A percentile compares a stretch with the other conserved stretches of the same genome.
These are phyloP conservation scores for Erodium moschatum DNA, from an alignment of 441 rosid species.

Conservation along the genomic window DNA sequence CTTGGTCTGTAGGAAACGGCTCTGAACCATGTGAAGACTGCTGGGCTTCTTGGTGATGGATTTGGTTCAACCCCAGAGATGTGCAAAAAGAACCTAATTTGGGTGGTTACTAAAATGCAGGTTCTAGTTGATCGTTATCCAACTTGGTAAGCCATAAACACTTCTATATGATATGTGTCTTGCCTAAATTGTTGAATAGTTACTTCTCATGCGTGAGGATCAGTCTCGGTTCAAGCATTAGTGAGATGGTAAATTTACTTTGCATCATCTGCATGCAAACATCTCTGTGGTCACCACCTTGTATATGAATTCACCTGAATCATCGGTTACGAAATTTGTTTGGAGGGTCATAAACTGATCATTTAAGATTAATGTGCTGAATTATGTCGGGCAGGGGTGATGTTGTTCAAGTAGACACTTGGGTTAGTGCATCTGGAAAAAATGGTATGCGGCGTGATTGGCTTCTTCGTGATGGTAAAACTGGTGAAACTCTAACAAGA, in stretches of 20 bases:
- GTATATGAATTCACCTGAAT: background rate
- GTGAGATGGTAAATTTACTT: background rate
- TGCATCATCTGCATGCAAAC: background rate
- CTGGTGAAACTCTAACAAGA: conserved; percentile 74
- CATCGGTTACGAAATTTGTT: background rate
- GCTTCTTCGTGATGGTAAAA: conserved; percentile 61
- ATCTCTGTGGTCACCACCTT: background rate
- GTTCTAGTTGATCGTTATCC: conserved; percentile 87
- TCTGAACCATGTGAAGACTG: conserved; percentile 72
- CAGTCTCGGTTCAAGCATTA: background rate
- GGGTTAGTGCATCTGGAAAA: conserved; percentile 87
- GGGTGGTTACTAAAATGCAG: conserved; percentile 96
- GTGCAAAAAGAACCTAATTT: conserved; percentile 80
- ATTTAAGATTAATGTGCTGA: conserved; percentile 15
- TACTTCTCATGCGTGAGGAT: background rate
- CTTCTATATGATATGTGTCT: background rate
- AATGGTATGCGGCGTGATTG: conserved; percentile 98
- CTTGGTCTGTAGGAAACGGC: conserved; percentile 69
- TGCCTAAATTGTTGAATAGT: background rate
- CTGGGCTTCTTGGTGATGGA: conserved; percentile 86
- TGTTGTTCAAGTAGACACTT: conserved; percentile 77
- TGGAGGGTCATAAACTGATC: conserved; percentile 2
- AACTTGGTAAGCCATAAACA: conserved; percentile 53
- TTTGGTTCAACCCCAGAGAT: conserved; percentile 97
- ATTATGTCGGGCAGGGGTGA: conserved; percentile 66